phyloP scores from a whole-genome alignment of 306 rosid genomes.

The Cicer cuneatum region DNA sequence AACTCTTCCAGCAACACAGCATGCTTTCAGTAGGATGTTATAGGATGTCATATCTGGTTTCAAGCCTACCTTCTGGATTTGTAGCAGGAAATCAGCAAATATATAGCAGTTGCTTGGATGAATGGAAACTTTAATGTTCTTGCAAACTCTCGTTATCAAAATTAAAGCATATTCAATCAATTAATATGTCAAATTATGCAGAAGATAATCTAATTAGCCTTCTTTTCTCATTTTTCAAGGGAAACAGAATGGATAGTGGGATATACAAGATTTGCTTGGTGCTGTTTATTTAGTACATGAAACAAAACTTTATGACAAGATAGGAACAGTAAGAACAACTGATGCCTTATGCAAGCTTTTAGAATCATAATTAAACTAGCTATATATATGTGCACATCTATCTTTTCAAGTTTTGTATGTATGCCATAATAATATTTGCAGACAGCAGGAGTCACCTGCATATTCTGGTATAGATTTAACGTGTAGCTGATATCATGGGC shows the following conservation, averaged over 20 bases:
- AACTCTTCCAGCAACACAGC: constrained; percentile 93
- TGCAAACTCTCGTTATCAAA: constrained; percentile 45
- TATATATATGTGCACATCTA: constrained; percentile 5
- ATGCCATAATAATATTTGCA: constrained; percentile 19
- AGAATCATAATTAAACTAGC: background rate
- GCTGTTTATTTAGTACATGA: constrained; percentile 15
- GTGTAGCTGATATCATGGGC: constrained; percentile 82
- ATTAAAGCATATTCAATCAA: constrained; percentile 43
- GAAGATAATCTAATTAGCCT: constrained; percentile 39
- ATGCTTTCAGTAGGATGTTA: constrained; percentile 90
- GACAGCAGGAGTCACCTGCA: constrained; percentile 63
- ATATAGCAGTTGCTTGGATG: constrained; percentile 41
- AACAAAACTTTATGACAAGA: constrained; percentile 12
- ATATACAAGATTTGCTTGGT: constrained; percentile 22
- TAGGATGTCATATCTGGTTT: constrained; percentile 83
- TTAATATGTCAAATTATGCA: constrained; percentile 31
- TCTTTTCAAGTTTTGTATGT: constrained; percentile 3
- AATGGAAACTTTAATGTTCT: constrained; percentile 31
- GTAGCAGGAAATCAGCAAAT: constrained; percentile 41
- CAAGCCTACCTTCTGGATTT: constrained; percentile 73
- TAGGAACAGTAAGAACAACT: constrained; percentile 22
- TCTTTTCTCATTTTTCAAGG: constrained; percentile 30
- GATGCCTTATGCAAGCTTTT: constrained; percentile 22
- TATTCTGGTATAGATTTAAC: constrained; percentile 61
- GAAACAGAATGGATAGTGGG: constrained; percentile 30